phyloP scores from a whole-genome alignment of 2,329 filamentous ascomycete species.

The Exophiala sp. region DNA sequence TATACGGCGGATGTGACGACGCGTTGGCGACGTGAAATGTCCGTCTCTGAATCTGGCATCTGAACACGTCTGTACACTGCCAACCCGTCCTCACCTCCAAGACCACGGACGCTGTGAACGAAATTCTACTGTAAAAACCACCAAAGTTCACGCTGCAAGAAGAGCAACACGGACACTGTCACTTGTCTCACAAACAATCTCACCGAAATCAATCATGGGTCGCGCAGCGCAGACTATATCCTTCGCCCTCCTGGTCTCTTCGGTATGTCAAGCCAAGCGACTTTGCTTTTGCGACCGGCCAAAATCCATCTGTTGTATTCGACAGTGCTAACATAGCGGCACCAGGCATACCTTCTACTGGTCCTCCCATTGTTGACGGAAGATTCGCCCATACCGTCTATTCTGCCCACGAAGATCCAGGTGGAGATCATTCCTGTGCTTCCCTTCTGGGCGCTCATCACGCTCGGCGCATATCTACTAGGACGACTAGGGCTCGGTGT shows the following conservation, averaged over 20 bases:
- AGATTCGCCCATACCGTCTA: slow-evolving; percentile 27
- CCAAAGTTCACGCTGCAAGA: no score
- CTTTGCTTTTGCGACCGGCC: not conserved
- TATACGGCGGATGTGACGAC: slow-evolving; percentile 2
- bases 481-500: slow-evolving; percentile 88
- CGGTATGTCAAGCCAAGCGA: slow-evolving; percentile 16
- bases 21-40: not conserved
- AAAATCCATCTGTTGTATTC: not conserved
- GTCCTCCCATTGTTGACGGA: slow-evolving; percentile 27
- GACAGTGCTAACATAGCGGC: slow-evolving; percentile 1
- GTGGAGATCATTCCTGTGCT: slow-evolving; percentile 78
- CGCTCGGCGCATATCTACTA: slow-evolving; percentile 86
- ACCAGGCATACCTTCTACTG: slow-evolving; percentile 27
- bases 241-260: slow-evolving; percentile 39
- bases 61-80: not conserved
- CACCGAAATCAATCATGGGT: slow-evolving; percentile 66
- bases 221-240: slow-evolving; percentile 90
- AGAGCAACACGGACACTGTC: no score
- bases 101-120: no score
- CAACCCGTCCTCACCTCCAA: not conserved
- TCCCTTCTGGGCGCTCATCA: slow-evolving; percentile 86
- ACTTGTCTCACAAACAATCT: no score
- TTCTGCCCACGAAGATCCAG: slow-evolving; percentile 28
- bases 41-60: not conserved
- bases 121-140: no score